A percentile compares a stretch with the other conserved stretches of the same genome.
These are phyloP conservation scores for Purpureocillium takamizusanense DNA, from an alignment of 2,329 filamentous ascomycete species.

Conservation along the genomic window DNA sequence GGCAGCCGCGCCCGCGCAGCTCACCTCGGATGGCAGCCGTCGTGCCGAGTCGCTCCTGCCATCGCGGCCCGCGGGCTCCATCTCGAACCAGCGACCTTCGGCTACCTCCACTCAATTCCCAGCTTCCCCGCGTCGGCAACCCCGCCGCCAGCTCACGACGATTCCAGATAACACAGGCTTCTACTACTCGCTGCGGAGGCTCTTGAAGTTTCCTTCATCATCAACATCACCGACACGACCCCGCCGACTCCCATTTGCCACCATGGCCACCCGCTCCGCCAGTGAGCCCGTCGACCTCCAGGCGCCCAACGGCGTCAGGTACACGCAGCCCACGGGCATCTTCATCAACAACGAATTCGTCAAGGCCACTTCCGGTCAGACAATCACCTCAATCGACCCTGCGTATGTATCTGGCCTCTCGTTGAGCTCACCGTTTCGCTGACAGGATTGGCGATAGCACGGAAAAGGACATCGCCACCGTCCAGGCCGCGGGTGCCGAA, in stretches of 20 bases:
- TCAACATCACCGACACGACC: not conserved
- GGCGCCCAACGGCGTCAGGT: slow-evolving; percentile 53
- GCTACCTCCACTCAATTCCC: not conserved
- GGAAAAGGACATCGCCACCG: slow-evolving; percentile 8
- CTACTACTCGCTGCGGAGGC: no score
- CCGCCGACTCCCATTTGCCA: not conserved
- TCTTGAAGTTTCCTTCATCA: not conserved
- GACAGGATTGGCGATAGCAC: slow-evolving; percentile 4
- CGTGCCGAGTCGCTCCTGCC: not conserved
- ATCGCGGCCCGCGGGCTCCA: slow-evolving; percentile 1
- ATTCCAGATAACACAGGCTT: no score
- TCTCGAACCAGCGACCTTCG: not conserved
- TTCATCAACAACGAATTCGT: slow-evolving; percentile 75
- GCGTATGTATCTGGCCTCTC: slow-evolving; percentile 13
- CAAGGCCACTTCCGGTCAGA: slow-evolving; percentile 45
- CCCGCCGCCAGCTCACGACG: no score
- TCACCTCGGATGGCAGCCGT: no score
- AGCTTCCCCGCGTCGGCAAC: not conserved
- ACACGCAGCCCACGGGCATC: slow-evolving; percentile 57
- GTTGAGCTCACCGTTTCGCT: not conserved
- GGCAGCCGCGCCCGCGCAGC: no score
- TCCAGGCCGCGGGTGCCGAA: slow-evolving; percentile 7
- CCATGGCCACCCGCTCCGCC: not conserved
- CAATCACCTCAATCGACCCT: slow-evolving; percentile 51
- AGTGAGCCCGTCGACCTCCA: slow-evolving; percentile 13